These are phyloP conservation scores for Phoma herbarum DNA, from an alignment of 2,329 filamentous ascomycete species.

Conservation along the genomic window DNA sequence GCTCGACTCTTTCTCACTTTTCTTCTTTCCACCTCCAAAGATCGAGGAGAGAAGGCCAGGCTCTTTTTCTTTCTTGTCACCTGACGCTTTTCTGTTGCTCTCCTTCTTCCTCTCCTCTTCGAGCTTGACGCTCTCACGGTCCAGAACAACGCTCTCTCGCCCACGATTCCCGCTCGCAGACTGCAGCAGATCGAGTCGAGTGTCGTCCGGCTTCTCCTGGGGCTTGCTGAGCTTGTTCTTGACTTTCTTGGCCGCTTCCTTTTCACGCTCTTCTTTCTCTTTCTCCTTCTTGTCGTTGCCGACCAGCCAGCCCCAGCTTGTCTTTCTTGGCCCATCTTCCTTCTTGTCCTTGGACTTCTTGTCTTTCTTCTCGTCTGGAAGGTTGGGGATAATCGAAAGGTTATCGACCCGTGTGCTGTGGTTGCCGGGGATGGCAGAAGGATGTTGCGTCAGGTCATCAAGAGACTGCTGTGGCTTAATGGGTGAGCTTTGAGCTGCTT, in stretches of 20 bases:
- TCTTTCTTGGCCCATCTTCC: constrained; percentile 74
- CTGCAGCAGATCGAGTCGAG: constrained; percentile 85
- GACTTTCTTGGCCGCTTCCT: constrained; percentile 55
- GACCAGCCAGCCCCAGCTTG: constrained; percentile 81
- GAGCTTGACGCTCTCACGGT: constrained; percentile 78
- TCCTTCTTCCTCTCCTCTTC: constrained; percentile 87
- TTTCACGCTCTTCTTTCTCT: constrained; percentile 51
- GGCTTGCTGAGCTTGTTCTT: constrained; percentile 73
- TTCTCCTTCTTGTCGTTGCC: constrained; percentile 64
- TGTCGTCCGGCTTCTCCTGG: constrained; percentile 67
- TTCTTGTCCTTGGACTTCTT: constrained; percentile 77
- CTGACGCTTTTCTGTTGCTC: constrained; percentile 72
- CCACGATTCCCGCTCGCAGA: constrained; percentile 70
- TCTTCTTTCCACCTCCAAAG: constrained; percentile 91
- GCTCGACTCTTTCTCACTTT: constrained; percentile 75
- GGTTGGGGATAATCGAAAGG: constrained; percentile 81
- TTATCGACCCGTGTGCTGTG: constrained; percentile 74
- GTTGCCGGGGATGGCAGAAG: constrained; percentile 75
- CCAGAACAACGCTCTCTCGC: constrained; percentile 83
- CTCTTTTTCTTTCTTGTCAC: constrained; percentile 89
- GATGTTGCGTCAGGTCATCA: constrained; percentile 71
- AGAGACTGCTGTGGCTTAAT: constrained; percentile 60
- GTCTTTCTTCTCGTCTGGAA: constrained; percentile 77
- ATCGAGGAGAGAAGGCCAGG: constrained; percentile 87
- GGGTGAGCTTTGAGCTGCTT: constrained; percentile 46